Conservation (phyloP, 441 rosid species). For the Pelargonium exstipulatum region DNA sequence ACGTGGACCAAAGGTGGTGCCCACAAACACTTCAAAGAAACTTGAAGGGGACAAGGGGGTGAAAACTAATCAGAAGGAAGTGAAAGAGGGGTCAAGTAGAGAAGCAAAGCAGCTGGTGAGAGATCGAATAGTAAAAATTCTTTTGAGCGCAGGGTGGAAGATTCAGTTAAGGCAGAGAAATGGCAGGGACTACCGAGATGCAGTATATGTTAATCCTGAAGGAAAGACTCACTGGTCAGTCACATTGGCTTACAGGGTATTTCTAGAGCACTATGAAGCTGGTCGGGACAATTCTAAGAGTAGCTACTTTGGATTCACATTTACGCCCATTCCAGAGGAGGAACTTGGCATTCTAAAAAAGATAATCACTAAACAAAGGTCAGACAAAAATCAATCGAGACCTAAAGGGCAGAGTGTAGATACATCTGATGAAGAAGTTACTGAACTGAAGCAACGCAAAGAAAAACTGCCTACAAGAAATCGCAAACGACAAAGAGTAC, state of each 20-base stretch:
- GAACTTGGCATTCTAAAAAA: conserved; percentile 56
- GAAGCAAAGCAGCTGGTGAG: conserved; percentile 51
- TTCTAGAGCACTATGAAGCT: conserved; percentile 48
- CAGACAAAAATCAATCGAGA: conserved; percentile 32
- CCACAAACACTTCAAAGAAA: conserved; percentile 18
- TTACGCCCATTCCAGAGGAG: conserved; percentile 64
- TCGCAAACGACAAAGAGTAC: conserved; percentile 41
- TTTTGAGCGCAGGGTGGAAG: conserved; percentile 83
- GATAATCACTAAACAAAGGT: conserved; percentile 41
- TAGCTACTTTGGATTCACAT: conserved; percentile 40
- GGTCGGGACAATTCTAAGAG: conserved; percentile 30
- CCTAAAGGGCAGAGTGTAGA: conserved; percentile 18
- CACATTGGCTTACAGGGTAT: conserved; percentile 72
- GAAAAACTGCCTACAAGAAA: conserved; percentile 32
- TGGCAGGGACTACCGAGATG: conserved; percentile 54
- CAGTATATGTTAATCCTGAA: conserved; percentile 88
- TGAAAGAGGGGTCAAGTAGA: conserved; percentile 27
- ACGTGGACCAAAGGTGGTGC: conserved; percentile 10
- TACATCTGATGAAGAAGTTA: conserved; percentile 24
- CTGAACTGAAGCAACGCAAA: conserved; percentile 11
- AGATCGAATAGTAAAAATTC: conserved; percentile 59
- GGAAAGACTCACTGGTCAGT: conserved; percentile 96
- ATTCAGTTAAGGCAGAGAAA: conserved; percentile 69
- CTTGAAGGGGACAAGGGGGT: conserved; percentile 20
- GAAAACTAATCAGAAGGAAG: conserved; percentile 18